Conservation (phyloP, 495 filamentous ascomycete genomes). For the Barbatosphaeria neglecta region DNA sequence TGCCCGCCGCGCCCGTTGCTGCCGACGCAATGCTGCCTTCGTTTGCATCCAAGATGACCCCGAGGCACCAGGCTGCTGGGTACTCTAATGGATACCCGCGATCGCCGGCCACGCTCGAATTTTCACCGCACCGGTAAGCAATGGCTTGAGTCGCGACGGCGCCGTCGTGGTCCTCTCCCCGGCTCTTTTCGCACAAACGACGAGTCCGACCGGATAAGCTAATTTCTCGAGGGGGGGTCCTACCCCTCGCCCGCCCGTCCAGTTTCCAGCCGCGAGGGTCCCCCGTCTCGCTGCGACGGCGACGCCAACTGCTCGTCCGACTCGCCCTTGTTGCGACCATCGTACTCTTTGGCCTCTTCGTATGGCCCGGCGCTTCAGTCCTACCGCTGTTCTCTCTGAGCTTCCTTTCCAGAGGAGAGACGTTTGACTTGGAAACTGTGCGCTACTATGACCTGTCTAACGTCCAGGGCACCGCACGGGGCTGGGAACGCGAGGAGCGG, state of each 20-base stretch:
- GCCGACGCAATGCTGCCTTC: conserved; percentile 29
- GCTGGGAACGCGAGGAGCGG: conserved; percentile 91
- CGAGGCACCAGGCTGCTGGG: conserved; percentile 49
- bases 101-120: conserved; percentile 55
- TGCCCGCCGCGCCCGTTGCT: background rate
- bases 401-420: conserved; percentile 52
- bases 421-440: conserved; percentile 80
- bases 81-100: conserved; percentile 72
- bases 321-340: conserved; percentile 39
- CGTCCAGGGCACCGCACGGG: conserved; percentile 75
- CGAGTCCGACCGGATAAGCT: background rate
- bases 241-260: background rate
- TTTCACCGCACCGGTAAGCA: conserved; percentile 77
- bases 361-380: conserved; percentile 55
- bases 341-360: conserved; percentile 47
- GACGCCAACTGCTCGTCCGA: conserved; percentile 61
- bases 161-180: background rate
- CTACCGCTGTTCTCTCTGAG: conserved; percentile 64
- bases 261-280: conserved; percentile 80
- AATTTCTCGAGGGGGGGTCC: background rate
- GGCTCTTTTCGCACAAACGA: conserved; percentile 2
- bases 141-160: too few species aligned
- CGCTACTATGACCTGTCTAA: conserved; percentile 93
- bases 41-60: conserved; percentile 42
- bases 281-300: conserved; percentile 59